Evolutionary conservation across 2,329 filamentous ascomycete genomes (phyloP), one percentile per base, ranked within the genome.

Genomic region (Trichoderma guizhouense): DNA sequence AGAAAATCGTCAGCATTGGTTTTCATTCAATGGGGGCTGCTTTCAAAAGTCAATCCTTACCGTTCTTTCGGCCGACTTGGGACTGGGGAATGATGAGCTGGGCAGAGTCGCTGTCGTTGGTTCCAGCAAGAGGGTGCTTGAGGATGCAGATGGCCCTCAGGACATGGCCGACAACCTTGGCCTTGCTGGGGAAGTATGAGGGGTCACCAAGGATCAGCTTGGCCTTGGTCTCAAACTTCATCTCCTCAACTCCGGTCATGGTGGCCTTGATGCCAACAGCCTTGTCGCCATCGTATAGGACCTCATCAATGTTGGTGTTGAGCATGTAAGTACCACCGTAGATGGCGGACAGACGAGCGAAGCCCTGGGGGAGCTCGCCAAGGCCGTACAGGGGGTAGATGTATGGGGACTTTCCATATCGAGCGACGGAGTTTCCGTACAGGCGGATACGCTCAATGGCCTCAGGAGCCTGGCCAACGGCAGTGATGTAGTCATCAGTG

Each of bases 251-350:
- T 81, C 93, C 93, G 80, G 91, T 91, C 95, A 98, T 98, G 77
- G 96, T 98, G 65, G 96, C 96, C 86, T 97, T 97, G 86, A 99
- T 98, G 71, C 96, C 96, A 18, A 90, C 88, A n/a, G 95, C 93
- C 87, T 97, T 97, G 80, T 88, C 89, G 71, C 86, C 89, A 72
- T 97, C 93, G 81, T 96, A 97, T 73, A 92, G 83, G 76, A 99
- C 85, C 86, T 99, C 96, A 75, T 98, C 93, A 71, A 99, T 89
- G 76, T 91, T 90, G 77, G 96, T 97, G 87, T 98, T 98, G 79
- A 99, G 91, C 95, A 99, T 99, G 86, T 99, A 99, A 65, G 96
- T 99, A 77, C 96, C 96, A 75, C 96, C 96, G 81, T 99, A 98
- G 84, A 99, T 98, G 82, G 96, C 96, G 53, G 95, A 98, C 69